These are phyloP conservation scores for Parascedosporium putredinis DNA, from an alignment of 2,329 filamentous ascomycete species.

Conservation along the genomic window DNA sequence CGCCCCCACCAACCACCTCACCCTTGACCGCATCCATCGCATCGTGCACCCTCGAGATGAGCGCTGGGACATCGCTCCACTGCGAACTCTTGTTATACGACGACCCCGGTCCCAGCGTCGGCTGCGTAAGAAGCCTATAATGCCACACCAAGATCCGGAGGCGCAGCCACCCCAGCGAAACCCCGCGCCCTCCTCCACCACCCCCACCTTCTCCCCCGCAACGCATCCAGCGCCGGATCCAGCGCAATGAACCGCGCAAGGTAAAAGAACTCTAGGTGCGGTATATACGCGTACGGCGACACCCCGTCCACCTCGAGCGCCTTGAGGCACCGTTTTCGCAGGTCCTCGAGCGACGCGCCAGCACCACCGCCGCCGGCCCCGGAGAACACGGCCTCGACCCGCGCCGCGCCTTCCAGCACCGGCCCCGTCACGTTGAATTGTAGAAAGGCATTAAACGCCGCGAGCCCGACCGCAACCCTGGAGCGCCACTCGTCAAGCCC, in stretches of 20 bases:
- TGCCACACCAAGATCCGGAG: conserved; percentile 65
- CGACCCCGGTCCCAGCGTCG: conserved; percentile 41
- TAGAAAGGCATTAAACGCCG: conserved; percentile 67
- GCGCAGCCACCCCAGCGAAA: conserved; percentile 47
- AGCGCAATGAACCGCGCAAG: conserved; percentile 50
- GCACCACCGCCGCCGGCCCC: conserved; percentile 1
- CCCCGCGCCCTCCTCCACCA: conserved; percentile 19
- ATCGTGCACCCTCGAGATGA: conserved; percentile 39
- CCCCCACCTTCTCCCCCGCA: conserved; percentile 13
- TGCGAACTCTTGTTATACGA: conserved; percentile 45
- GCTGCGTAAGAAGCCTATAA: conserved; percentile 49
- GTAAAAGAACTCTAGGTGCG: conserved; percentile 72
- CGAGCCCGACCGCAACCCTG: conserved; percentile 51
- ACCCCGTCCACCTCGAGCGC: conserved; percentile 74
- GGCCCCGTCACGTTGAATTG: conserved; percentile 85
- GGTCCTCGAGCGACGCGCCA: conserved; percentile 19
- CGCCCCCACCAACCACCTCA: conserved; percentile 22
- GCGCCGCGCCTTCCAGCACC: conserved; percentile 36
- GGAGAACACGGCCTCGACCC: conserved; percentile 25
- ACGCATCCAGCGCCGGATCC: conserved; percentile 10
- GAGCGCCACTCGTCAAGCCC: conserved; percentile 7
- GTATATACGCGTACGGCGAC: conserved; percentile 74
- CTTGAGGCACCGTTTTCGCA: conserved; percentile 50
- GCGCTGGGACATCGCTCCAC: conserved; percentile 47
- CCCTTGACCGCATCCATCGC: conserved; percentile 31